A percentile compares a stretch with the other conserved stretches of the same genome.
These are phyloP conservation scores for Pythium folliculosum DNA, from an alignment of 352 stramenopile genomes.

Conservation along the genomic window DNA sequence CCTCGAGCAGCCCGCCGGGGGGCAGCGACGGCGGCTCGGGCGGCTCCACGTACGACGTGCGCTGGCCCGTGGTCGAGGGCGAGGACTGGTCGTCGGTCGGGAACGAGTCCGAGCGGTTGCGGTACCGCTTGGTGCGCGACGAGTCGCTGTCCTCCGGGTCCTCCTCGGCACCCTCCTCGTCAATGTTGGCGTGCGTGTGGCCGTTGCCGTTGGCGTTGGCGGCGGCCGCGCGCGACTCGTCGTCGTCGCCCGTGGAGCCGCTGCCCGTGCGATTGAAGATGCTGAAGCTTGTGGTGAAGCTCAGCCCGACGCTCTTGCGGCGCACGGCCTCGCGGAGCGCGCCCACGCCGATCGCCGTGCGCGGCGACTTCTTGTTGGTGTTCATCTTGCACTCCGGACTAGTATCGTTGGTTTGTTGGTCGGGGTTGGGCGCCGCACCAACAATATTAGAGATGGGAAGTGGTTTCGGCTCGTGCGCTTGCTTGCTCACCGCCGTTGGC, in stretches of 20 bases:
- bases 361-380: conserved; percentile 17
- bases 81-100: conserved; percentile 39
- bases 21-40: conserved; percentile 55
- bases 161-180: conserved; percentile 45
- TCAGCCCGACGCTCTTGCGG: conserved; percentile 65
- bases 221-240: conserved; percentile 5
- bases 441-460: too few species aligned
- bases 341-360: conserved; percentile 6
- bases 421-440: too few species aligned
- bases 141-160: conserved; percentile 45
- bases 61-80: conserved; percentile 32
- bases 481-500: too few species aligned
- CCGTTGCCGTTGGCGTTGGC: conserved; percentile 1
- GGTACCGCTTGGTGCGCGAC: conserved; percentile 36
- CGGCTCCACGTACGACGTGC: conserved; percentile 56
- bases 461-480: too few species aligned
- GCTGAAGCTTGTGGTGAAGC: conserved; percentile 62
- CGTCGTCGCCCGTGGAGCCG: conserved; percentile 23
- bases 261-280: conserved; percentile 43
- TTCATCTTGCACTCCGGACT: neutral
- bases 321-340: conserved; percentile 63
- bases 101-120: conserved; percentile 40
- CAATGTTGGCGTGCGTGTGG: conserved; percentile 9
- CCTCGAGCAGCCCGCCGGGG: conserved; percentile 57
- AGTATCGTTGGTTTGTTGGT: too few species aligned